A percentile compares a stretch with the other conserved stretches of the same genome.
Conservation (phyloP, 352 stramenopile species). For the Phytophthora sojae region DNA sequence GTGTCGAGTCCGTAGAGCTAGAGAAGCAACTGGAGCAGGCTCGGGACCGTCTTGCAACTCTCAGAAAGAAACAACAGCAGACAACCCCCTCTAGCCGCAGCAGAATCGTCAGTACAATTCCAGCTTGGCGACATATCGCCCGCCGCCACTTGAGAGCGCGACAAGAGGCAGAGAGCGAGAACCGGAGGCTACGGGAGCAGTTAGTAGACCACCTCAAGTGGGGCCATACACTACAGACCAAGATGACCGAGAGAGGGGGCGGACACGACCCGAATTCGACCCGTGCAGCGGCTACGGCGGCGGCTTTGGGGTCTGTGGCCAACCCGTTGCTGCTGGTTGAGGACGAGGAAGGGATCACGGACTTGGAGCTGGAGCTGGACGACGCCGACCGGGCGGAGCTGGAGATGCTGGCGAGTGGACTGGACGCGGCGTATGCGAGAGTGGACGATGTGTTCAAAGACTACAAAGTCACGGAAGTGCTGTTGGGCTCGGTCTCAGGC, state of each 20-base stretch:
- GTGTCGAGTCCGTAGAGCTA: constrained; percentile 33
- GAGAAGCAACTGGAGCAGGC: constrained; percentile 23
- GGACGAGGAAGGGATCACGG: constrained; percentile 37
- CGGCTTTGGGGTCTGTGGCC: constrained; percentile 19
- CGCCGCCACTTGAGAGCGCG: constrained; percentile 28
- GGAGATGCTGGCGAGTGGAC: constrained; percentile 35
- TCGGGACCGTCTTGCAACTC: constrained; percentile 15
- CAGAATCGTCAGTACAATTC: constrained; percentile 32
- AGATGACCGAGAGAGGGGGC: constrained; percentile 15
- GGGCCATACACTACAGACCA: constrained; percentile 26
- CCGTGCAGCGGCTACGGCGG: constrained; percentile 12
- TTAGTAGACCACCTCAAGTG: constrained; percentile 31
- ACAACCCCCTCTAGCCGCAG: constrained; percentile 13
- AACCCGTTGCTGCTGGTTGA: constrained; percentile 30
- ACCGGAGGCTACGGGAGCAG: constrained; percentile 26
- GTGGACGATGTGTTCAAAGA: constrained; percentile 33
- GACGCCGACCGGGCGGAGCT: constrained; percentile 33
- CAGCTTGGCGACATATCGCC: constrained; percentile 43
- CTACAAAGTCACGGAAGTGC: constrained; percentile 7
- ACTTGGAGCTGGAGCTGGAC: constrained; percentile 34
- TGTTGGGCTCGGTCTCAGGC: constrained; percentile 11
- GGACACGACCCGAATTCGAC: constrained; percentile 2
- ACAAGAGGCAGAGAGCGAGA: constrained; percentile 32
- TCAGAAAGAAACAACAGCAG: constrained; percentile 10
- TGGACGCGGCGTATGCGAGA: constrained; percentile 31